Conservation (phyloP, 2,329 filamentous ascomycete species). For the Paraphoma chrysanthemicola region DNA sequence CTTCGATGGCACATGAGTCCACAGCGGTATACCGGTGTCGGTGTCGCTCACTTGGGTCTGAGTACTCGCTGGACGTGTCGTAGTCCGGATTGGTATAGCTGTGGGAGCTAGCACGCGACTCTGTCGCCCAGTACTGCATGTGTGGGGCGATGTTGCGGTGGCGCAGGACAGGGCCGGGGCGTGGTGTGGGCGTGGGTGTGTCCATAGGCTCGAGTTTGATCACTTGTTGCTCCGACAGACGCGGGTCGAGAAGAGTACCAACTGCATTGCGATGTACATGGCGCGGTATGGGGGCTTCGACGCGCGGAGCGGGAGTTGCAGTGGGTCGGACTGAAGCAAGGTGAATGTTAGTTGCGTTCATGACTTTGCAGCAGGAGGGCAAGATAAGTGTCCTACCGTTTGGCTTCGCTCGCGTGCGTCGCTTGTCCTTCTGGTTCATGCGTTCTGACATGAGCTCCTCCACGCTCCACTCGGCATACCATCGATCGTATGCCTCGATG, state of each 20-base stretch:
- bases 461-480: slow-evolving; percentile 77
- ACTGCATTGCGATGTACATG: slow-evolving; percentile 31
- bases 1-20: slow-evolving; percentile 41
- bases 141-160: slow-evolving; percentile 43
- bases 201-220: slow-evolving; percentile 43
- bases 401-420: slow-evolving; percentile 56
- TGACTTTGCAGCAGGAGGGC: slow-evolving; percentile 1
- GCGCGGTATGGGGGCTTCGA: slow-evolving; percentile 36
- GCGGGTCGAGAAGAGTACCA: slow-evolving; percentile 43
- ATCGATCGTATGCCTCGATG: slow-evolving; percentile 74
- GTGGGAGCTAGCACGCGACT: slow-evolving; percentile 43
- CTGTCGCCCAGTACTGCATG: slow-evolving; percentile 48
- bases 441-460: slow-evolving; percentile 78
- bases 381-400: slow-evolving; percentile 31
- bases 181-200: slow-evolving; percentile 37
- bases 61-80: slow-evolving; percentile 47
- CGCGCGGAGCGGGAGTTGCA: slow-evolving; percentile 23
- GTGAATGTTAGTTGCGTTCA: slow-evolving; percentile 26
- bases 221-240: slow-evolving; percentile 43
- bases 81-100: slow-evolving; percentile 47
- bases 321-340: slow-evolving; percentile 29
- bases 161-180: slow-evolving; percentile 37
- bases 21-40: slow-evolving; percentile 32
- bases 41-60: slow-evolving; percentile 38
- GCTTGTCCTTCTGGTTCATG: slow-evolving; percentile 77